Conservation (phyloP, 1,284 basidiomycete genomes). For the Fomitopsis palustris region DNA sequence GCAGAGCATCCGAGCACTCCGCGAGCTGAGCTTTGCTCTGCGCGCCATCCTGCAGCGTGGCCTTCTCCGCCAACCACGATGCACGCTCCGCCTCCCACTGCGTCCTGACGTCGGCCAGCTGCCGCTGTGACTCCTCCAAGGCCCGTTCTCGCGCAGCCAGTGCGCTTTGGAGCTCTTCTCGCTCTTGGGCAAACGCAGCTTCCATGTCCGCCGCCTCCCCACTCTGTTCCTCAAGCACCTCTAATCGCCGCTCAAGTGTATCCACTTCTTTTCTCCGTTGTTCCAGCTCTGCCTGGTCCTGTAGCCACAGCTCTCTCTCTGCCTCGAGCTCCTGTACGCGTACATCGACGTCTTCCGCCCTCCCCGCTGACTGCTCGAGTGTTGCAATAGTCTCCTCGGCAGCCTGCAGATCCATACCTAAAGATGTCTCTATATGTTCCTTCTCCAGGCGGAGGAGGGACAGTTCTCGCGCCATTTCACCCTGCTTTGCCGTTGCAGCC, state of each 20-base stretch:
- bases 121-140: constrained; percentile 25
- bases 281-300: constrained; percentile 46
- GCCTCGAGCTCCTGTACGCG: constrained; percentile 47
- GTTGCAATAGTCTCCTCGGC: constrained; percentile 60
- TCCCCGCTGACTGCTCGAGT: constrained; percentile 58
- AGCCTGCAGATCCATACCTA: constrained; percentile 60
- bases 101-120: constrained; percentile 36
- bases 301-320: constrained; percentile 51
- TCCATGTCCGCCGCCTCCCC: constrained; percentile 40
- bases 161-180: constrained; percentile 24
- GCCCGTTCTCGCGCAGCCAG: constrained; percentile 48
- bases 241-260: constrained; percentile 39
- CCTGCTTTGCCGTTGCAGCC: constrained; percentile 56
- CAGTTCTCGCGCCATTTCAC: constrained; percentile 57
- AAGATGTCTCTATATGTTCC: constrained; percentile 57
- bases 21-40: constrained; percentile 48
- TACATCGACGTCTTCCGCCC: constrained; percentile 49
- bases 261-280: constrained; percentile 43
- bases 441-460: constrained; percentile 59
- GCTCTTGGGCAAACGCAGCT: constrained; percentile 33
- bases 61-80: constrained; percentile 52
- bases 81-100: constrained; percentile 53
- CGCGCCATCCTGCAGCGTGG: constrained; percentile 46
- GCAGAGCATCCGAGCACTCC: constrained; percentile 41
- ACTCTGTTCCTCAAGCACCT: constrained; percentile 42